Evolutionary conservation across 108 stramenopile species (phyloP).

Genomic region (Nitzschia putrida): DNA sequence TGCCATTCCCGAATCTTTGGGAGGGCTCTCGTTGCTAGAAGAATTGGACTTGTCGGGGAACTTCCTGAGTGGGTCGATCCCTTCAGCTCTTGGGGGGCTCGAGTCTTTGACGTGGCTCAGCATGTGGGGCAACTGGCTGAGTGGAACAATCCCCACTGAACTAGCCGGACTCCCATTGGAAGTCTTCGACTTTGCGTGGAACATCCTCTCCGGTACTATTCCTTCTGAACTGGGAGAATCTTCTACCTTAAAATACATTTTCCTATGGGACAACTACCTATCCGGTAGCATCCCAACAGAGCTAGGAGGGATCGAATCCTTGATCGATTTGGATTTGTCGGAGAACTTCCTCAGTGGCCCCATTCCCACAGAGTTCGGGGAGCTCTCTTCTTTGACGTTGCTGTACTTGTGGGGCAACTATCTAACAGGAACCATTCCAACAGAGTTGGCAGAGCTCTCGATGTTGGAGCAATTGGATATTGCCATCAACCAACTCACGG

Average conservation of each 20-base stretch:
- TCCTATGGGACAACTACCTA: conserved; percentile 27
- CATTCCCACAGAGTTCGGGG: conserved; percentile 46
- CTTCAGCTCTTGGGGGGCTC: conserved; percentile 46
- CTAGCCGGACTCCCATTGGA: conserved; percentile 20
- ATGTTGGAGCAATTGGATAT: conserved; percentile 31
- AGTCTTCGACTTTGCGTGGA: conserved; percentile 27
- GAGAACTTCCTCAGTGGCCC: conserved; percentile 6
- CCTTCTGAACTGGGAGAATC: conserved; percentile 52
- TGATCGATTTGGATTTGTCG: conserved; percentile 38
- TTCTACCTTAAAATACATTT: conserved; percentile 21
- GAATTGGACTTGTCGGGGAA: conserved; percentile 37
- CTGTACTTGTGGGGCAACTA: conserved; percentile 10
- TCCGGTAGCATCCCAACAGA: conserved; percentile 44
- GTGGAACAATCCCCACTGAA: conserved; percentile 30
- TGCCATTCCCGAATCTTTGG: conserved; percentile 46
- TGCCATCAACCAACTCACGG: conserved; percentile 26
- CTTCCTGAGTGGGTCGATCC: conserved; percentile 36
- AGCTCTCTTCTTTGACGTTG: background rate
- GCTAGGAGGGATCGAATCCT: conserved; percentile 41
- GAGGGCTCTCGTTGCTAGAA: conserved; percentile 31
- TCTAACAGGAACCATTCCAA: conserved; percentile 33
- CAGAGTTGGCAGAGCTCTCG: background rate
- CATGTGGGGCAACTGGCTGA: background rate
- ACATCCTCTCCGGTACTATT: conserved; percentile 44
- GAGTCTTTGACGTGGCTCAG: conserved; percentile 21